Percentiles rank a stretch among this genome's conserved stretches.
Conservation (phyloP, 306 rosid species). For the Senna tora region DNA sequence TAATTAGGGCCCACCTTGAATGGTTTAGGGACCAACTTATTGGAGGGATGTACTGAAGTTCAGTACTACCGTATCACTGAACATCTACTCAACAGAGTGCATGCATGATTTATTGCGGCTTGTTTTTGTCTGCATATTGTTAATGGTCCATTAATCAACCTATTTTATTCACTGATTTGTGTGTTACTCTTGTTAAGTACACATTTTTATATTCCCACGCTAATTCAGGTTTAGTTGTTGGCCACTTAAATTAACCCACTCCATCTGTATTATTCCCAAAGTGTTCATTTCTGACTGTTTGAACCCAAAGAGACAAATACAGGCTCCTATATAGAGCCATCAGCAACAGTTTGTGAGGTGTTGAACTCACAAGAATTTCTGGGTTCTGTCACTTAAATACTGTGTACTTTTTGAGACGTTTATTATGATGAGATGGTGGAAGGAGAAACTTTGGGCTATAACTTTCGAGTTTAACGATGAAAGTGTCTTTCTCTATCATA, state of each 20-base stretch:
- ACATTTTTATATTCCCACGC: constrained; percentile 44
- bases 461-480: constrained; percentile 70
- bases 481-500: constrained; percentile 68
- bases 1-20: too few relatives aligned
- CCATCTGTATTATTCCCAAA: constrained; percentile 33
- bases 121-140: constrained; percentile 53
- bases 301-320: constrained; percentile 26
- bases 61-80: too few relatives aligned
- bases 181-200: constrained; percentile 35
- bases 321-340: constrained; percentile 20
- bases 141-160: constrained; percentile 49
- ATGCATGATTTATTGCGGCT: constrained; percentile 69
- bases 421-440: constrained; percentile 42
- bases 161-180: constrained; percentile 45
- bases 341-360: constrained; percentile 31
- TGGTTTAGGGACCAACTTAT: too few relatives aligned
- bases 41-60: too few relatives aligned
- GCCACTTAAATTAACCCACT: constrained; percentile 58
- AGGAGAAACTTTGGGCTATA: constrained; percentile 48
- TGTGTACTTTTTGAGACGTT: constrained; percentile 39
- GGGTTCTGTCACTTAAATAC: constrained; percentile 67
- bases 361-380: constrained; percentile 34
- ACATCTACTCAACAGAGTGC: too few relatives aligned
- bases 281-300: constrained; percentile 38
- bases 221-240: constrained; percentile 72